Base-by-base conservation (phyloP, 2,329 filamentous ascomycete species). In the Piedraia hortae region DNA sequence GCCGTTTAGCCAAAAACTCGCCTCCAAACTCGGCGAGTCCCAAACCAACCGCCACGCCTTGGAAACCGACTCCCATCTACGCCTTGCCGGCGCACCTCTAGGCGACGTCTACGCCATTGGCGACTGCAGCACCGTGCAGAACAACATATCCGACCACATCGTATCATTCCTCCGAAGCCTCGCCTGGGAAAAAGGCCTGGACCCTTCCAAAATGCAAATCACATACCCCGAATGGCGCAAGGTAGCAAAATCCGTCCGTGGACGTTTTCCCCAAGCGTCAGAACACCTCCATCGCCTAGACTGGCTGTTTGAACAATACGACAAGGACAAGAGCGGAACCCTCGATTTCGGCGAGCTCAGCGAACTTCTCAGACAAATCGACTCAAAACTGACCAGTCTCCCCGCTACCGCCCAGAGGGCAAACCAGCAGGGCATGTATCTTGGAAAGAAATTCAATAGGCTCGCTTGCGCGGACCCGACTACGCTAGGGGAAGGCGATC, bases 21-120 rank as follows among this genome's bases (percentile, higher is more conserved):
- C 80, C 3, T 51, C 59, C n/a, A 73, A 77, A 35, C 62, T 97
- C 3, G 34, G 34, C 18, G 54, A 69, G 4, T 48, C 51, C 8
- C 85, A 97, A 44, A 78, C 64, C 31, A 97, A 97, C 48, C 63
- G 60, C 17, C 80, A 85, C 41, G 85, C 88, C 2, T 59, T 97
- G 5, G 85, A 93, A 43, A 97, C 85, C 0, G 85, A 97, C 42
- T 67, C 75, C 1, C 82, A 97, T 41, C 66, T 93, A 5, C 75
- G 85, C 18, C 53, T 97, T 0, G 73, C 71, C 27, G 85, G 85
- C 23, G 64, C 85, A 0, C 85, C 85, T 0, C 50, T 93, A 0
- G 85, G 85, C 16, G 82, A 93, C 28, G 78, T 97, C 11, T 97
- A 97, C 39, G 80, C 80, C 21, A 78, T 97, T 29, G 85, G 85